These are phyloP conservation scores for Acaromyces ingoldii DNA, from an alignment of 1,284 basidiomycete genomes.

Conservation along the genomic window DNA sequence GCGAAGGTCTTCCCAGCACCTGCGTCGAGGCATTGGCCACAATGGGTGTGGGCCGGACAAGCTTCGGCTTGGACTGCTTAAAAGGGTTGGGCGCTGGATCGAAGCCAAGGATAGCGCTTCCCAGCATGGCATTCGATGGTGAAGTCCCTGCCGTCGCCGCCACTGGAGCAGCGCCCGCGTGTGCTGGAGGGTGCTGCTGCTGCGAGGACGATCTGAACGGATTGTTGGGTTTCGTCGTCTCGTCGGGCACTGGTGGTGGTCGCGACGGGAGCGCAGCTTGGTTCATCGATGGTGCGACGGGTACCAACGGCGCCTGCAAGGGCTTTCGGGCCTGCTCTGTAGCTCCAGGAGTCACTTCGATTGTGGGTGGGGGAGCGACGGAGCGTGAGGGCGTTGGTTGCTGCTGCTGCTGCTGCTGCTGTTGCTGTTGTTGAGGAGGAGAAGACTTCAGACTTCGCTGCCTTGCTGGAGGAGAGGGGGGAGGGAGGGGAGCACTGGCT, in stretches of 20 bases:
- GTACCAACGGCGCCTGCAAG: neutral
- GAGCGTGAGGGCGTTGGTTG: neutral
- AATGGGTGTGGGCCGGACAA: slow-evolving; percentile 42
- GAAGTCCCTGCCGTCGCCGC: neutral
- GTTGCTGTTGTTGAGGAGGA: neutral
- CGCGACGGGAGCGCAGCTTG: neutral
- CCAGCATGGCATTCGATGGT: neutral
- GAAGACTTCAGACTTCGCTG: too few relatives aligned
- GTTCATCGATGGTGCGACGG: neutral
- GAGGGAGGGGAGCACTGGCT: too few relatives aligned
- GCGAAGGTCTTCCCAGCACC: slow-evolving; percentile 1
- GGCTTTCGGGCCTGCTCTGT: neutral
- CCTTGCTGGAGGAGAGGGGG: too few relatives aligned
- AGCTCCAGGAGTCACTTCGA: neutral
- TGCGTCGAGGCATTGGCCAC: slow-evolving; percentile 13
- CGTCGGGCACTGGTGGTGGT: slow-evolving; percentile 1
- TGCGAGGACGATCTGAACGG: neutral
- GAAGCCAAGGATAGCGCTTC: slow-evolving; percentile 28
- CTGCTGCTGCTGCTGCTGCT: neutral
- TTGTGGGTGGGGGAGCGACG: neutral
- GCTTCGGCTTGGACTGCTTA: slow-evolving; percentile 41
- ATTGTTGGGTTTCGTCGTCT: neutral
- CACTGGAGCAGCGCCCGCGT: neutral
- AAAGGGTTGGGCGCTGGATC: slow-evolving; percentile 43
- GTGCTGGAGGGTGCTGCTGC: neutral